A percentile compares a stretch with the other conserved stretches of the same genome.
These are phyloP conservation scores for Nannochloris sp. DNA, from an alignment of 139 green algal genomes.

Conservation along the genomic window DNA sequence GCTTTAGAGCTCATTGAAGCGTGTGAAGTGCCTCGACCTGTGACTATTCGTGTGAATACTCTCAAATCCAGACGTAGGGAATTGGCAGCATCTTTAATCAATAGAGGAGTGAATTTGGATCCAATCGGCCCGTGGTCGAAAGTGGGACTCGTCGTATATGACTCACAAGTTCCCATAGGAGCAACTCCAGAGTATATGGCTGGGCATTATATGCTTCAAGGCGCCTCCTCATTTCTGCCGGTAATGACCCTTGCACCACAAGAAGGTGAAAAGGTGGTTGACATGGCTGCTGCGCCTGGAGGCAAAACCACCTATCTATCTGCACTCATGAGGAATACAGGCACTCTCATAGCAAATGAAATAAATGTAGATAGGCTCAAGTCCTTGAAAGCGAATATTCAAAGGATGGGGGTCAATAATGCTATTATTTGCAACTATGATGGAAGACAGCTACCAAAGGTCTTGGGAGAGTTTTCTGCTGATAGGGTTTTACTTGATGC, in stretches of 20 bases:
- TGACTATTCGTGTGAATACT: slow-evolving; percentile 85
- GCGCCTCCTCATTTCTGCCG: slow-evolving; percentile 93
- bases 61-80: slow-evolving; percentile 88
- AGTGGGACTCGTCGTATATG: slow-evolving; percentile 95
- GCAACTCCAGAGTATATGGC: slow-evolving; percentile 99
- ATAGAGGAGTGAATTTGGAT: slow-evolving; percentile 95
- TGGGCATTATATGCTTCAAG: slow-evolving; percentile 98
- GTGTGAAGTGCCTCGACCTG: slow-evolving; percentile 55
- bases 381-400: slow-evolving; percentile 84
- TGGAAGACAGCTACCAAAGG: slow-evolving; percentile 62
- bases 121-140: slow-evolving; percentile 95
- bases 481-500: slow-evolving; percentile 97
- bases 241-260: slow-evolving; percentile 95
- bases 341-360: slow-evolving; percentile 95
- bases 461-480: slow-evolving; percentile 70
- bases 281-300: slow-evolving; percentile 95
- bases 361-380: slow-evolving; percentile 86
- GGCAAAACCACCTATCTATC: slow-evolving; percentile 97
- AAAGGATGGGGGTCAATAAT: slow-evolving; percentile 94
- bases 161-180: slow-evolving; percentile 88
- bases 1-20: slow-evolving; percentile 79
- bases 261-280: slow-evolving; percentile 77
- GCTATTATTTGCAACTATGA: slow-evolving; percentile 91
- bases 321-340: slow-evolving; percentile 92
- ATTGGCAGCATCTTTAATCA: slow-evolving; percentile 90